phyloP scores from a whole-genome alignment of 164 flowering plant species.

The Liquidambar formosana region DNA sequence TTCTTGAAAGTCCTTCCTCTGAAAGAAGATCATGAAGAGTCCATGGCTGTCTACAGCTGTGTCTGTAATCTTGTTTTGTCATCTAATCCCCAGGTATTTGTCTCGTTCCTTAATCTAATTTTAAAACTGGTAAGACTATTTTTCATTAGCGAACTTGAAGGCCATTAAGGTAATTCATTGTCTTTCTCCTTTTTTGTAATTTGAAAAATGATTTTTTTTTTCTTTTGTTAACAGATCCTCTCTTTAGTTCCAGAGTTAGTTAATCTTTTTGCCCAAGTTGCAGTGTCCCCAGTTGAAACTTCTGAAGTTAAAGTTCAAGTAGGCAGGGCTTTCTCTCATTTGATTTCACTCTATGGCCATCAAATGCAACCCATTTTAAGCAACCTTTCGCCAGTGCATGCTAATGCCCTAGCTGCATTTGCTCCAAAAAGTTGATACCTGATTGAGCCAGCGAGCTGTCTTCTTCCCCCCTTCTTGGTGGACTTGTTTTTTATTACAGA shows the following conservation, averaged over 20 bases:
- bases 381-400: slow-evolving; percentile 78
- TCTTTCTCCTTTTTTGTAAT: too few relatives aligned
- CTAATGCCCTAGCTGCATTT: slow-evolving; percentile 78
- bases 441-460: neutral
- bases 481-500: neutral
- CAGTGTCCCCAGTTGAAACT: slow-evolving; percentile 70
- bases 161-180: neutral
- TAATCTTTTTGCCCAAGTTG: slow-evolving; percentile 80
- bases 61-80: slow-evolving; percentile 75
- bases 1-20: slow-evolving; percentile 84
- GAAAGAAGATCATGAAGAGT: slow-evolving; percentile 92
- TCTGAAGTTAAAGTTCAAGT: slow-evolving; percentile 75
- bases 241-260: slow-evolving; percentile 78
- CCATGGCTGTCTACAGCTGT: slow-evolving; percentile 83
- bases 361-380: slow-evolving; percentile 85
- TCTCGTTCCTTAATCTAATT: neutral
- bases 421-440: slow-evolving; percentile 50
- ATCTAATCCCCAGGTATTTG: slow-evolving; percentile 77
- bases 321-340: slow-evolving; percentile 79
- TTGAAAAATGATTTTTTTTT: neutral
- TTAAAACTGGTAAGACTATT: neutral
- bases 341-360: slow-evolving; percentile 80
- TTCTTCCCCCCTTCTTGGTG: neutral
- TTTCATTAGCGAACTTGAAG: neutral
- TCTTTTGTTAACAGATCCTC: slow-evolving; percentile 54